phyloP scores from a whole-genome alignment of 495 filamentous ascomycete species.

The Mycothermus thermophilus region DNA sequence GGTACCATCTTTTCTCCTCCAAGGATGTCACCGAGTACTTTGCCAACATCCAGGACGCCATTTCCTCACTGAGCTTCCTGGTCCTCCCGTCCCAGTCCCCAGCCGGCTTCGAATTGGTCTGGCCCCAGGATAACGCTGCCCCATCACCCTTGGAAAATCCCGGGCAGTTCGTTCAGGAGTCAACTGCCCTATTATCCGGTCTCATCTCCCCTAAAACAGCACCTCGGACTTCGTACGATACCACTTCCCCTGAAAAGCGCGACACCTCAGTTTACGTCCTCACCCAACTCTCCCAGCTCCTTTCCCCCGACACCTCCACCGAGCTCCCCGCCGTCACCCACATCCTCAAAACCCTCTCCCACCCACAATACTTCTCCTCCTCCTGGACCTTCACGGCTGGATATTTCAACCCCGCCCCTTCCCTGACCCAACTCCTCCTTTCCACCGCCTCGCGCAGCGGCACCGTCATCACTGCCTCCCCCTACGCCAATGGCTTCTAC shows the following conservation, averaged over 20 bases:
- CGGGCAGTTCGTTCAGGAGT: conserved; percentile 48
- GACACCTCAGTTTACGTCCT: conserved; percentile 77
- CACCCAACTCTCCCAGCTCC: conserved; percentile 70
- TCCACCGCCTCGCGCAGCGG: conserved; percentile 50
- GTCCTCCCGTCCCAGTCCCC: conserved; percentile 46
- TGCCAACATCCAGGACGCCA: conserved; percentile 54
- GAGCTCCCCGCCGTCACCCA: conserved; percentile 69
- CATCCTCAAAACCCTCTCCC: conserved; percentile 52
- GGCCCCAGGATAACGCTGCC: conserved; percentile 63
- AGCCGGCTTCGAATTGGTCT: conserved; percentile 57
- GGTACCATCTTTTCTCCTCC: conserved; percentile 84
- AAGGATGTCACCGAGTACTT: conserved; percentile 73
- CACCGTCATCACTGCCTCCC: conserved; percentile 86
- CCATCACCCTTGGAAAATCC: conserved; percentile 59
- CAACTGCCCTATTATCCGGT: conserved; percentile 49
- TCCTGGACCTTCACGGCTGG: conserved; percentile 94
- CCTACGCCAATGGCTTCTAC: conserved; percentile 91
- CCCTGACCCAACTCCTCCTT: conserved; percentile 64
- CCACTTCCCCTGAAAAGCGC: conserved; percentile 9
- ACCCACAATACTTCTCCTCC: conserved; percentile 45
- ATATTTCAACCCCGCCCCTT: conserved; percentile 91
- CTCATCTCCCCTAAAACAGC: conserved; percentile 39
- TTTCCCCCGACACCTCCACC: conserved; percentile 68
- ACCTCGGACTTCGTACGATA: conserved; percentile 10
- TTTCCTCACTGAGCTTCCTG: conserved; percentile 70